Percentiles rank a stretch among this genome's conserved stretches.
Conservation (phyloP, 768 basidiomycete species). For the Pleurotus salmoneostramineus region DNA sequence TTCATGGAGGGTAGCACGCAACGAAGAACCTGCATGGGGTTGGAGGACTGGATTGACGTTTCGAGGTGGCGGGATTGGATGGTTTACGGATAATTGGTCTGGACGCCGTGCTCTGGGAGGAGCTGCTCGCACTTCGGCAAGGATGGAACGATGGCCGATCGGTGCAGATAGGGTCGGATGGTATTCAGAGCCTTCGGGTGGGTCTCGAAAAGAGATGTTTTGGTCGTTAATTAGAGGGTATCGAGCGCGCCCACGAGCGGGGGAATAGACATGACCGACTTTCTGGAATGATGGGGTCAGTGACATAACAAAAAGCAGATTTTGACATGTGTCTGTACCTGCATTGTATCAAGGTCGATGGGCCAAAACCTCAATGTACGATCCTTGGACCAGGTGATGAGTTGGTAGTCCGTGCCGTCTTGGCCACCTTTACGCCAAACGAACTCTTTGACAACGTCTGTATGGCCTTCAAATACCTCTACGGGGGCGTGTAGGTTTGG, state of each 20-base stretch:
- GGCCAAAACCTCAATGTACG: conserved; percentile 91
- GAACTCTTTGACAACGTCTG: conserved; percentile 95
- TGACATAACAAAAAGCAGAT: conserved; percentile 7
- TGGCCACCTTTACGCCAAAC: conserved; percentile 81
- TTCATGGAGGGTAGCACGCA: conserved; percentile 14
- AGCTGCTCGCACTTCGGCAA: conserved; percentile 67
- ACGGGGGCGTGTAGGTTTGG: conserved; percentile 39
- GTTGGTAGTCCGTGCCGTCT: conserved; percentile 49
- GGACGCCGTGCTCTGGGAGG: conserved; percentile 21
- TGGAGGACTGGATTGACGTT: conserved; percentile 25
- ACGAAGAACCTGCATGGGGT: conserved; percentile 18
- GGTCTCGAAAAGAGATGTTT: conserved; percentile 52
- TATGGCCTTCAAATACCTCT: conserved; percentile 81
- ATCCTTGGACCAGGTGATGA: conserved; percentile 80
- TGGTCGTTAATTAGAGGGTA: conserved; percentile 16
- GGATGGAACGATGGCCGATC: conserved; percentile 59
- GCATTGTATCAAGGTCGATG: conserved; percentile 63
- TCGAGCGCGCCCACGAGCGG: conserved; percentile 27
- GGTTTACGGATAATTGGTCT: background rate
- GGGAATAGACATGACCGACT: conserved; percentile 39
- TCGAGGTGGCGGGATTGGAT: conserved; percentile 5
- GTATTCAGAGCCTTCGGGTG: conserved; percentile 33
- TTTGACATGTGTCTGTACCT: conserved; percentile 33
- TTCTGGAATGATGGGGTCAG: conserved; percentile 27
- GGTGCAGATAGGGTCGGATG: conserved; percentile 61